Conservation (phyloP, 2,329 filamentous ascomycete species). For the Ceratocystis ficicola region DNA sequence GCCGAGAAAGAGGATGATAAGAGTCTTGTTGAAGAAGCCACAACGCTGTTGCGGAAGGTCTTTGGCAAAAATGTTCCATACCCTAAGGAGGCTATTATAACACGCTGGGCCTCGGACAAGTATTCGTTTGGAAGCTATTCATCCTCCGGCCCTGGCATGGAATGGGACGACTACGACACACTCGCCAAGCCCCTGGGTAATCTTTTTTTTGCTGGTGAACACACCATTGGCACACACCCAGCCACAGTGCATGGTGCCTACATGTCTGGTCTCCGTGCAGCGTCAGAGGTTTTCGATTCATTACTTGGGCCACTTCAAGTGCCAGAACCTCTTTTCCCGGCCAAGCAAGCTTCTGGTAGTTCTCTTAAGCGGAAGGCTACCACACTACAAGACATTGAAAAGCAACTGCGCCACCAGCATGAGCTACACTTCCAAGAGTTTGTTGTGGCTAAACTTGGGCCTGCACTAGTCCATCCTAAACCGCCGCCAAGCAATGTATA, state of each 20-base stretch:
- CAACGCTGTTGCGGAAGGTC: conserved; percentile 60
- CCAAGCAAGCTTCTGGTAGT: conserved; percentile 40
- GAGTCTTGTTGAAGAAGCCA: conserved; percentile 68
- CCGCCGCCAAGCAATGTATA: conserved; percentile 76
- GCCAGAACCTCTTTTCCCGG: conserved; percentile 59
- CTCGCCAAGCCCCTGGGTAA: conserved; percentile 81
- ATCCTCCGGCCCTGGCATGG: conserved; percentile 72
- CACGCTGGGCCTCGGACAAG: conserved; percentile 78
- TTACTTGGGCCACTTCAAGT: conserved; percentile 73
- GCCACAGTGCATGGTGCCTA: conserved; percentile 97
- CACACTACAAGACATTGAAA: conserved; percentile 7
- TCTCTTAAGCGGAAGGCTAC: conserved; percentile 45
- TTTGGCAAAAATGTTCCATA: conserved; percentile 60
- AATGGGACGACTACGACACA: conserved; percentile 76
- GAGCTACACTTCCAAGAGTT: conserved; percentile 43
- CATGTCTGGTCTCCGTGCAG: conserved; percentile 78
- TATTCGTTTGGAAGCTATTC: conserved; percentile 96
- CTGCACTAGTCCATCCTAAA: conserved; percentile 57
- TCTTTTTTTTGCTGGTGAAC: conserved; percentile 89
- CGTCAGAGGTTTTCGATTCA: conserved; percentile 69
- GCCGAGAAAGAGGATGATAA: conserved; percentile 67
- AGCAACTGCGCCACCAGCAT: conserved; percentile 45
- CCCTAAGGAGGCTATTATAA: conserved; percentile 77
- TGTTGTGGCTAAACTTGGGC: conserved; percentile 51
- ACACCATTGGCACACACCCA: conserved; percentile 89